Evolutionary conservation across 805 yeast species (phyloP).

Genomic region (Metschnikowia aberdeeniae): DNA sequence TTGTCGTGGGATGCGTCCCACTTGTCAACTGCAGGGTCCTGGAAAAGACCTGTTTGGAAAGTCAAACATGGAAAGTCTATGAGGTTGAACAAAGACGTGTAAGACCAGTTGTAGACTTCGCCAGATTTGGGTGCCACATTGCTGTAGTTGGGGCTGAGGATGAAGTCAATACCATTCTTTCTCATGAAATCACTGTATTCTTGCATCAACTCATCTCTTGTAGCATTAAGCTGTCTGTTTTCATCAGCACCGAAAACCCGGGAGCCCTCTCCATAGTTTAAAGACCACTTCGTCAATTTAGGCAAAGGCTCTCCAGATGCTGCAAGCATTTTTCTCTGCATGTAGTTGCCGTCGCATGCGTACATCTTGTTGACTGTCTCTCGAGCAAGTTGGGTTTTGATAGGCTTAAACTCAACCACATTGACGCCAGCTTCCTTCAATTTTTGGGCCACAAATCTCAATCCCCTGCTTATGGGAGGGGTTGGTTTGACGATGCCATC

Average conservation of each 20-base stretch:
- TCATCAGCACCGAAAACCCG: constrained; percentile 44
- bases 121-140: constrained; percentile 70
- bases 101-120: constrained; percentile 71
- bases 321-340: constrained; percentile 47
- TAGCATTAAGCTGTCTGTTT: constrained; percentile 49
- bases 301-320: constrained; percentile 67
- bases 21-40: constrained; percentile 51
- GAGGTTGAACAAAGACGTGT: constrained; percentile 69
- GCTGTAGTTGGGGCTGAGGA: constrained; percentile 63
- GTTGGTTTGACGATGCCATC: constrained; percentile 65
- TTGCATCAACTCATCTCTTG: constrained; percentile 57
- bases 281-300: constrained; percentile 59
- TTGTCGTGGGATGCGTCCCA: constrained; percentile 35
- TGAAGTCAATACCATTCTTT: constrained; percentile 55
- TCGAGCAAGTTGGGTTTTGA: constrained; percentile 53
- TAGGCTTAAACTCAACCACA: constrained; percentile 53
- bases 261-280: constrained; percentile 58
- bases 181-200: constrained; percentile 53
- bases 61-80: constrained; percentile 66
- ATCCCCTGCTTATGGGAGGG: constrained; percentile 55
- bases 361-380: constrained; percentile 57
- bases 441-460: constrained; percentile 50
- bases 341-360: constrained; percentile 63
- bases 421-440: constrained; percentile 57
- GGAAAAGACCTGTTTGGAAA: constrained; percentile 58